Conservation (phyloP, 108 stramenopile genomes). For the Asterionellopsis glacialis region DNA sequence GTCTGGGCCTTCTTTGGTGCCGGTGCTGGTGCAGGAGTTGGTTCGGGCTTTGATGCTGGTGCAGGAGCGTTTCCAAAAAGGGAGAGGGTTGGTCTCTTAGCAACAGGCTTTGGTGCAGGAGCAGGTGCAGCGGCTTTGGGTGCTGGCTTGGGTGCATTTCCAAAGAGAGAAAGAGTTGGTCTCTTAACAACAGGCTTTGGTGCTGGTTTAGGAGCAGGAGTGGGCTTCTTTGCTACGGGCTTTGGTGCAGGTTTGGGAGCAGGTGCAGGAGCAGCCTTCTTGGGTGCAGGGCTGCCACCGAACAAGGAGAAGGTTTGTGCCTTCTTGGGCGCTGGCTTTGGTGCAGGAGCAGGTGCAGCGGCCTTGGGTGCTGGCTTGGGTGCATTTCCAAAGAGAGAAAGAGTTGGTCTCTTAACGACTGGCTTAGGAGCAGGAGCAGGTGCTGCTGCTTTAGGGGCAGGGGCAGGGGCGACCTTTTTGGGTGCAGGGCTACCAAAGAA, state of each 20-base stretch:
- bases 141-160: conserved; percentile 16
- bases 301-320: conserved; percentile 24
- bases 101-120: conserved; percentile 11
- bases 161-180: conserved; percentile 14
- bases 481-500: conserved; percentile 11
- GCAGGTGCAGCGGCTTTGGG: conserved; percentile 10
- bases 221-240: conserved; percentile 16
- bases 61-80: conserved; percentile 22
- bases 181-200: conserved; percentile 16
- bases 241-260: conserved; percentile 23
- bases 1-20: conserved; percentile 14
- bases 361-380: conserved; percentile 22
- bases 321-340: conserved; percentile 26
- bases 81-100: conserved; percentile 27
- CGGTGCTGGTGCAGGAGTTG: conserved; percentile 25
- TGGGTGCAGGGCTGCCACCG: conserved; percentile 9
- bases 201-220: conserved; percentile 19
- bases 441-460: conserved; percentile 23
- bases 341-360: conserved; percentile 5
- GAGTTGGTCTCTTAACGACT: conserved; percentile 4
- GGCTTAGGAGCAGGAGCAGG: conserved; percentile 29
- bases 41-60: conserved; percentile 19
- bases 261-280: background rate
- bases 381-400: conserved; percentile 13
- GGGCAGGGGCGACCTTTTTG: conserved; percentile 15